Evolutionary conservation across 768 basidiomycete genomes (phyloP), one percentile per base, ranked within the genome.

Genomic region (Lactifluus hygrophoroides): DNA sequence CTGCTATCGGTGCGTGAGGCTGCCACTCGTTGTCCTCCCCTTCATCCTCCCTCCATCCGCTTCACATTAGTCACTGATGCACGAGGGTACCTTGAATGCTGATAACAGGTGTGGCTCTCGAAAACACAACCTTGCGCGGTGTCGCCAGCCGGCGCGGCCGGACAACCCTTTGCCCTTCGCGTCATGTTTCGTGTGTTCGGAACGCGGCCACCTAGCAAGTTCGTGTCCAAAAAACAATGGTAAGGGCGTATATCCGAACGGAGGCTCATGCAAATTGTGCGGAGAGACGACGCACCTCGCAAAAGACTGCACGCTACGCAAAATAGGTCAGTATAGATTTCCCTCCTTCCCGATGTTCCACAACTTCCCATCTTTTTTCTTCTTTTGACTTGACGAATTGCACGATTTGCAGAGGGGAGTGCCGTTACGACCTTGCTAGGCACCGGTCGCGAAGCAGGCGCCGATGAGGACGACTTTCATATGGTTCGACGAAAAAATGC

Each of bases 401-500:
- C 42, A 21, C 34, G 21, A 44, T 30, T 2, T 2, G 42, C 65
- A 74, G 76, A 75, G 68, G 70, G 71, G 21, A 67, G 71, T 0
- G 70, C 79, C 11, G 71, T 68, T 3, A 68, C 74, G 0, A 63
- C 80, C 0, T 77, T 83, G 17, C 70, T 78, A 7, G 79, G 80
- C 17, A 70, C 68, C 1, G 77, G 77, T 0, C 68, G 68, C 30
- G 82, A 76, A 38, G 83, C 79, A 0, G 91, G 92, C 23, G 86
- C 94, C 9, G 94, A 97, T 68, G 94, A 97, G 70, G 94, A 97
- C 67, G 94, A 96, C 69, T 96, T 94, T 72, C 93, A 94, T 69
- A 76, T 76, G 0, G 78, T 93, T 69, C 86, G 85, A 68, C 80
- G 91, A 44, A 78, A 74, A 53, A 80, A 75, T 45, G 72, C 69